phyloP scores from a whole-genome alignment of 2,329 filamentous ascomycete species.

The Periconia sp. region DNA sequence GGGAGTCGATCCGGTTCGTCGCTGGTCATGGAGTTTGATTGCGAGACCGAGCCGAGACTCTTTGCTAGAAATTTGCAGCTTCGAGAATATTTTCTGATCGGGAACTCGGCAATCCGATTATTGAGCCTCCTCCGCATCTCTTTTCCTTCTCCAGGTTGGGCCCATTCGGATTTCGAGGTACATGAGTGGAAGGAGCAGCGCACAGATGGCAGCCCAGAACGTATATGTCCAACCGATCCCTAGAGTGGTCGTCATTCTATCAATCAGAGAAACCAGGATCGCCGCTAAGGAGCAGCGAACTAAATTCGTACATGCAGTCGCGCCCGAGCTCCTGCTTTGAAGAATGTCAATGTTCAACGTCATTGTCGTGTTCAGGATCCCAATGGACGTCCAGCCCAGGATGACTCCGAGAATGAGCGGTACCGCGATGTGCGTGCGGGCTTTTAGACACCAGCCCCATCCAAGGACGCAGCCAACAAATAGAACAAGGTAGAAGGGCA shows the following conservation, averaged over 20 bases:
- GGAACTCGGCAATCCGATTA: no score
- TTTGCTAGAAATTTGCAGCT: no score
- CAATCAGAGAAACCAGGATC: slow-evolving; percentile 30
- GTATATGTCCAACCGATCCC: slow-evolving; percentile 37
- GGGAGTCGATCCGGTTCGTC: no score
- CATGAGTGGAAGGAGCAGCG: slow-evolving; percentile 33
- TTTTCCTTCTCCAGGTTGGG: slow-evolving; percentile 26
- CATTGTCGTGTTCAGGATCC: slow-evolving; percentile 37
- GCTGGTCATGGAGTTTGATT: no score
- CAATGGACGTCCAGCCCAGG: slow-evolving; percentile 35
- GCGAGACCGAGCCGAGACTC: no score
- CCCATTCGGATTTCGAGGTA: slow-evolving; percentile 34
- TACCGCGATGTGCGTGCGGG: slow-evolving; percentile 26
- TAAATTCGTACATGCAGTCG: slow-evolving; percentile 34
- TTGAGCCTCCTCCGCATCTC: slow-evolving; percentile 18
- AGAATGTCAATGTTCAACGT: slow-evolving; percentile 38
- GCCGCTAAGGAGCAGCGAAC: slow-evolving; percentile 33
- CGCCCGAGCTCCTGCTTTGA: slow-evolving; percentile 29
- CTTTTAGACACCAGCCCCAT: slow-evolving; percentile 34
- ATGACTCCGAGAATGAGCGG: slow-evolving; percentile 27
- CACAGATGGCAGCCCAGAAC: slow-evolving; percentile 29
- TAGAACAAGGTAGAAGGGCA: slow-evolving; percentile 31
- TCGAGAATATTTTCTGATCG: no score
- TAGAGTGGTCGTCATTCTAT: slow-evolving; percentile 26
- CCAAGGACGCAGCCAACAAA: slow-evolving; percentile 33